Conservation (phyloP, 2,329 filamentous ascomycete species). For the Fusarium fujikuroi region DNA sequence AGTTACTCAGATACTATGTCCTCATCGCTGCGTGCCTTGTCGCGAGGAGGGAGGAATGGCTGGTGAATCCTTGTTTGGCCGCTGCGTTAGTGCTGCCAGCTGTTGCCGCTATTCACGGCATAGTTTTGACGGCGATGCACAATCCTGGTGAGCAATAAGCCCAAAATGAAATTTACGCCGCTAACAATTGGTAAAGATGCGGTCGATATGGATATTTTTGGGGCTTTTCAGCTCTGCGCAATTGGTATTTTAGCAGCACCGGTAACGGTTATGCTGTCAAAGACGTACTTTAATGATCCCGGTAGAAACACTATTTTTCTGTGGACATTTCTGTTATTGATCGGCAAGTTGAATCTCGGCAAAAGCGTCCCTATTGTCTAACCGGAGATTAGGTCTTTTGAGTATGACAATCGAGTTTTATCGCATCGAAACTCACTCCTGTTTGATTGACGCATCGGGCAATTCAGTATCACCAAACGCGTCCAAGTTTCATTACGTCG, state of each 20-base stretch:
- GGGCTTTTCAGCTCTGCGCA: constrained; percentile 73
- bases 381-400: constrained; percentile 58
- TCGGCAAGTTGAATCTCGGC: constrained; percentile 54
- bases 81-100: constrained; percentile 71
- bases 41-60: constrained; percentile 70
- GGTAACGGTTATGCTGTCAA: constrained; percentile 68
- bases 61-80: constrained; percentile 71
- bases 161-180: rapidly evolving
- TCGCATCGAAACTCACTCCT: constrained; percentile 58
- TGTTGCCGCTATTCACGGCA: constrained; percentile 71
- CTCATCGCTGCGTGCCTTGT: constrained; percentile 71
- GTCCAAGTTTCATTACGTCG: constrained; percentile 57
- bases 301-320: constrained; percentile 74
- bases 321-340: constrained; percentile 70
- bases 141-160: constrained; percentile 59
- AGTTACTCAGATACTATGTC: constrained; percentile 66
- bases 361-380: neutral
- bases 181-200: constrained; percentile 55
- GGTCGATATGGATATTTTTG: constrained; percentile 75
- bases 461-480: constrained; percentile 49
- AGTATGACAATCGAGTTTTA: constrained; percentile 74
- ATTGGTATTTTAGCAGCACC: constrained; percentile 74
- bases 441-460: constrained; percentile 53
- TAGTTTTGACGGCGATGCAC: constrained; percentile 69
- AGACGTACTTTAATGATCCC: constrained; percentile 71